Percentiles rank a stretch among this genome's conserved stretches.
These are phyloP conservation scores for Pichia cactophila DNA, from an alignment of 1,139 yeast species.

Conservation along the genomic window DNA sequence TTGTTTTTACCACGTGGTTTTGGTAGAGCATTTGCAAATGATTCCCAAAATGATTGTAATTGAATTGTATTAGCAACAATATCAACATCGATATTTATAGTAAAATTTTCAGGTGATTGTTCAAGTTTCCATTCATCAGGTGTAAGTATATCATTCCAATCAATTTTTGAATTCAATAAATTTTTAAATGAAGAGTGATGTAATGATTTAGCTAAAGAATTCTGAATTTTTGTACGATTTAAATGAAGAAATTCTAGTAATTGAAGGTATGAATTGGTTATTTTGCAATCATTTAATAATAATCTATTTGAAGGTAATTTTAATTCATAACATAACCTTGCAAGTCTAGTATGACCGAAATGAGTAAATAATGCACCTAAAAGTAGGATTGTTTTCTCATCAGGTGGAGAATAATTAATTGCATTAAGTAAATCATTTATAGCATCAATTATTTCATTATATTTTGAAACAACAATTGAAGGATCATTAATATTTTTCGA, in stretches of 20 bases:
- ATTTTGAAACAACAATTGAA: slow-evolving; percentile 15
- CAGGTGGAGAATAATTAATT: slow-evolving; percentile 58
- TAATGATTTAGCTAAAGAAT: slow-evolving; percentile 4
- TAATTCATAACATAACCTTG: slow-evolving; percentile 55
- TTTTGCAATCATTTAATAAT: slow-evolving; percentile 18
- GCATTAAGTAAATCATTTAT: slow-evolving; percentile 52
- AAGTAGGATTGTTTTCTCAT: slow-evolving; percentile 41
- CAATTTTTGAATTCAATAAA: neutral
- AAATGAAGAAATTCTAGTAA: slow-evolving; percentile 16
- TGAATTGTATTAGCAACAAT: slow-evolving; percentile 10
- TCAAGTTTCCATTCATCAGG: too few relatives aligned
- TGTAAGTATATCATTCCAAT: slow-evolving; percentile 14
- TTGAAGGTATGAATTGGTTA: slow-evolving; percentile 16
- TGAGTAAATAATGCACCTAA: slow-evolving; percentile 43
- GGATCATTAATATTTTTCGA: slow-evolving; percentile 15
- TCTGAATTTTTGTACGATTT: slow-evolving; percentile 3
- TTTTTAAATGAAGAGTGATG: neutral
- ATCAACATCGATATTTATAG: slow-evolving; percentile 4
- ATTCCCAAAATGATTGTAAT: slow-evolving; percentile 26
- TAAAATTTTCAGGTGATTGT: neutral
- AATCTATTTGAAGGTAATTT: slow-evolving; percentile 13
- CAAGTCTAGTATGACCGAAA: slow-evolving; percentile 43
- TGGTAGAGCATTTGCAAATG: slow-evolving; percentile 19
- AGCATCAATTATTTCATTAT: slow-evolving; percentile 30
- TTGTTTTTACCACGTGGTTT: slow-evolving; percentile 33